Evolutionary conservation across 1,139 yeast species (phyloP).

Genomic region (Kurtzmaniella quercitrusa): DNA sequence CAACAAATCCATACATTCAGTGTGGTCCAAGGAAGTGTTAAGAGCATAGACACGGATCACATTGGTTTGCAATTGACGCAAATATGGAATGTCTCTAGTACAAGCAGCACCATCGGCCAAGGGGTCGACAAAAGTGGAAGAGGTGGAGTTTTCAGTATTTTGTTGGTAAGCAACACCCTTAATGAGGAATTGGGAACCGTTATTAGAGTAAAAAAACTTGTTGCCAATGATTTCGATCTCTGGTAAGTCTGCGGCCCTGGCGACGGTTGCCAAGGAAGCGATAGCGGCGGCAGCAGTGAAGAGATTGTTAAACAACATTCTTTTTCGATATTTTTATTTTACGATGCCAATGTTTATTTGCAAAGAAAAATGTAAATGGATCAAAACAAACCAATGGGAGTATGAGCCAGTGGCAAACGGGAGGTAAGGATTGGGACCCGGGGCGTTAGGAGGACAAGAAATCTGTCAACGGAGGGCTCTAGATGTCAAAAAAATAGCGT

Average conservation of each 20-base stretch:
- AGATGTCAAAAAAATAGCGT: too few species aligned
- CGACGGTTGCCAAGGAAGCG: constrained; percentile 12
- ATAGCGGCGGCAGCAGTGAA: constrained; percentile 25
- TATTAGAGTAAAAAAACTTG: constrained; percentile 41
- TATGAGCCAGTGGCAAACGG: background rate
- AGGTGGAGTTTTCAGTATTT: constrained; percentile 28
- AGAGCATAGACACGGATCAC: constrained; percentile 73
- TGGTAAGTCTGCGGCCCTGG: constrained; percentile 22
- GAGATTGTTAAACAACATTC: constrained; percentile 40
- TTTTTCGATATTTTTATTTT: constrained; percentile 2
- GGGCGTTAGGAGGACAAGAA: background rate
- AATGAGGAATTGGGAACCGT: constrained; percentile 43
- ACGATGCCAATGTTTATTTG: background rate
- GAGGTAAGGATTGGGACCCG: background rate
- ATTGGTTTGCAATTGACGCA: constrained; percentile 58
- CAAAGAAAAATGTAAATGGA: background rate
- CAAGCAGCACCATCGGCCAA: constrained; percentile 68
- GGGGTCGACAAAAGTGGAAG: constrained; percentile 60
- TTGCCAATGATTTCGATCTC: constrained; percentile 42
- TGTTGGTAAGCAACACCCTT: constrained; percentile 47
- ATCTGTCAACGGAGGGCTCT: background rate
- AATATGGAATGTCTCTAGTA: constrained; percentile 74
- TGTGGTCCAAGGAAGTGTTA: constrained; percentile 59
- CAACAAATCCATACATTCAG: constrained; percentile 60
- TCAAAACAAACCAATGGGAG: background rate